phyloP scores from a whole-genome alignment of 352 stramenopile species.

The Globisporangium nunn region DNA sequence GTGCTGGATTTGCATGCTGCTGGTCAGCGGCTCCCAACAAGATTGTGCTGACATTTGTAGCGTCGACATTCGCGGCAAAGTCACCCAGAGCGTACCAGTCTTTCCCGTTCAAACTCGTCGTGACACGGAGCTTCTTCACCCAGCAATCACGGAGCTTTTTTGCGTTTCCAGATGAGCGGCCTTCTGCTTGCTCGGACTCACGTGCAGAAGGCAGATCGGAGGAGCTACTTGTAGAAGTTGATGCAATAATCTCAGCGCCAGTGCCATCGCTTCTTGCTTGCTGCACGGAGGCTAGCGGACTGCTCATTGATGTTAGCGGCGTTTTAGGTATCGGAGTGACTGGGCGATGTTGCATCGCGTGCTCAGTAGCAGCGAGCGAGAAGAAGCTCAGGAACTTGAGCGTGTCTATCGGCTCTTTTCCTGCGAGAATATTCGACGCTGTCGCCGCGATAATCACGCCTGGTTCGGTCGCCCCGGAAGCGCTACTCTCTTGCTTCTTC shows the following conservation, averaged over 20 bases:
- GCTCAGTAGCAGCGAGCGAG: constrained; percentile 44
- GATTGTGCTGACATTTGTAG: constrained; percentile 24
- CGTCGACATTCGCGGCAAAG: constrained; percentile 51
- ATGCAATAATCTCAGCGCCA: not conserved
- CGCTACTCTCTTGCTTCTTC: constrained; percentile 14
- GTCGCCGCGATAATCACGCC: constrained; percentile 59
- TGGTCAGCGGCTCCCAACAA: constrained; percentile 17
- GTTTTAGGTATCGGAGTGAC: not conserved
- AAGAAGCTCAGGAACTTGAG: constrained; percentile 74
- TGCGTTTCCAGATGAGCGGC: not conserved
- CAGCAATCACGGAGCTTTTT: constrained; percentile 29
- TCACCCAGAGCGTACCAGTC: constrained; percentile 56
- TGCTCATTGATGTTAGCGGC: not conserved
- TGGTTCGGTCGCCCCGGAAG: not conserved
- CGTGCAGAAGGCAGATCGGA: not conserved
- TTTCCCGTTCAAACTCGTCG: constrained; percentile 49
- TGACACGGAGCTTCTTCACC: constrained; percentile 56
- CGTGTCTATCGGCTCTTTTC: constrained; percentile 69
- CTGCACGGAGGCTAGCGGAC: not conserved
- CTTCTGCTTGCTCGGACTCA: not conserved
- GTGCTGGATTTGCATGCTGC: not conserved
- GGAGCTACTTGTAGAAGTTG: not conserved
- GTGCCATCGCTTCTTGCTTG: not conserved
- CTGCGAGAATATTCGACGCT: constrained; percentile 67
- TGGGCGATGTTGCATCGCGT: constrained; percentile 27